Percentiles rank a stretch among this genome's conserved stretches.
phyloP scores from a whole-genome alignment of 179 eudicot genomes.

The Camellia oleifera region DNA sequence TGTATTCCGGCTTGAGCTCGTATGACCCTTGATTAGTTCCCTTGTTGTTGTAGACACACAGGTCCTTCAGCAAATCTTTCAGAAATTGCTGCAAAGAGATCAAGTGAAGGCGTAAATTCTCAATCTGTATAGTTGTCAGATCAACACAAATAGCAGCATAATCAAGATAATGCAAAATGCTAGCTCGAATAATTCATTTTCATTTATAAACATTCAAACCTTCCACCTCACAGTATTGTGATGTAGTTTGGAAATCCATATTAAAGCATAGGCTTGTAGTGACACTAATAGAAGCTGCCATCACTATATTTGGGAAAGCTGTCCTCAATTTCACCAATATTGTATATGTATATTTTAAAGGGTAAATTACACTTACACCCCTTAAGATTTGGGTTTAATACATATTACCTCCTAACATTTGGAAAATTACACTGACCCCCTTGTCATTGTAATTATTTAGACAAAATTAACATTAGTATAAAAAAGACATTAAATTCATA shows the following conservation, averaged over 20 bases:
- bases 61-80: slow-evolving; percentile 74
- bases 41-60: slow-evolving; percentile 81
- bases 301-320: not conserved
- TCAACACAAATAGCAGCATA: not conserved
- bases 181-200: not conserved
- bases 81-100: slow-evolving; percentile 69
- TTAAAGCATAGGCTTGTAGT: not conserved
- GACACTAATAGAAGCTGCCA: not conserved
- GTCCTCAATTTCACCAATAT: not conserved
- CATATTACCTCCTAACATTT: too few species aligned
- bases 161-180: not conserved
- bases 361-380: too few species aligned
- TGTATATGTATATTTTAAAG: not conserved
- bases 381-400: too few species aligned
- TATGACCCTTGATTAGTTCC: slow-evolving; percentile 87
- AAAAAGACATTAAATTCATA: too few species aligned
- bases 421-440: too few species aligned
- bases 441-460: too few species aligned
- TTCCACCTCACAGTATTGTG: not conserved
- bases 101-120: not conserved
- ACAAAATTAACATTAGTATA: too few species aligned
- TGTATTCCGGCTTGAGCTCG: slow-evolving; percentile 91
- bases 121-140: not conserved
- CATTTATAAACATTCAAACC: too few species aligned
- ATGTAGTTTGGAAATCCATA: not conserved